These are phyloP conservation scores for Aureobasidium lini DNA, from an alignment of 2,329 filamentous ascomycete species.

Conservation along the genomic window DNA sequence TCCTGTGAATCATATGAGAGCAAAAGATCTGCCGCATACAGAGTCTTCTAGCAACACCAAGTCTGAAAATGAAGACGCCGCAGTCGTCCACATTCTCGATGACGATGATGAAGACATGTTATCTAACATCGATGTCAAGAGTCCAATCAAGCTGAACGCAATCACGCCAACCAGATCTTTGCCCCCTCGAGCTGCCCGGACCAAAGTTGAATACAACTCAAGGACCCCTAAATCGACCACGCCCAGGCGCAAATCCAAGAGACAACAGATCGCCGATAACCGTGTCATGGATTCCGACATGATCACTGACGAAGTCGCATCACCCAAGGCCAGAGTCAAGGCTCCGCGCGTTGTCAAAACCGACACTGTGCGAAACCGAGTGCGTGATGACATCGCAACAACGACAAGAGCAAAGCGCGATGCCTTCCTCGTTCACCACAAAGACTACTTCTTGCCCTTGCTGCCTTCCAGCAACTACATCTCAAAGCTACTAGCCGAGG, in stretches of 20 bases:
- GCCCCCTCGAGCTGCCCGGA: slow-evolving; percentile 22
- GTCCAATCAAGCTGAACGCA: neutral
- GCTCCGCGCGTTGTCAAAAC: slow-evolving; percentile 18
- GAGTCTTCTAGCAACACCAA: neutral
- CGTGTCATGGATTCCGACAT: slow-evolving; percentile 11
- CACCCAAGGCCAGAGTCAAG: neutral
- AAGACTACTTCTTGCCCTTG: slow-evolving; percentile 40
- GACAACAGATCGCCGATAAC: slow-evolving; percentile 10
- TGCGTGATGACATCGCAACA: slow-evolving; percentile 35
- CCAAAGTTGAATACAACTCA: slow-evolving; percentile 20
- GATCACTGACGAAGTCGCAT: neutral
- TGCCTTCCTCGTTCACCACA: slow-evolving; percentile 39
- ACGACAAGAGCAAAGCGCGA: slow-evolving; percentile 38
- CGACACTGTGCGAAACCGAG: slow-evolving; percentile 33
- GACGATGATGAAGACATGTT: slow-evolving; percentile 6
- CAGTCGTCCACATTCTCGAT: neutral
- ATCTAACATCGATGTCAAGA: slow-evolving; percentile 9
- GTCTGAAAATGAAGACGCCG: neutral
- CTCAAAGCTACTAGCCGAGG: slow-evolving; percentile 27
- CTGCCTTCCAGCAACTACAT: slow-evolving; percentile 39
- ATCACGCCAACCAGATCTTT: slow-evolving; percentile 15
- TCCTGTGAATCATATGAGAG: neutral
- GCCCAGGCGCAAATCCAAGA: slow-evolving; percentile 14
- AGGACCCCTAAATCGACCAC: neutral
- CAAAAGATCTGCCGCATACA: neutral